A percentile compares a stretch with the other conserved stretches of the same genome.
These are phyloP conservation scores for Lodderomyces orthopsilosis DNA, from an alignment of 1,139 yeast species.

Conservation along the genomic window DNA sequence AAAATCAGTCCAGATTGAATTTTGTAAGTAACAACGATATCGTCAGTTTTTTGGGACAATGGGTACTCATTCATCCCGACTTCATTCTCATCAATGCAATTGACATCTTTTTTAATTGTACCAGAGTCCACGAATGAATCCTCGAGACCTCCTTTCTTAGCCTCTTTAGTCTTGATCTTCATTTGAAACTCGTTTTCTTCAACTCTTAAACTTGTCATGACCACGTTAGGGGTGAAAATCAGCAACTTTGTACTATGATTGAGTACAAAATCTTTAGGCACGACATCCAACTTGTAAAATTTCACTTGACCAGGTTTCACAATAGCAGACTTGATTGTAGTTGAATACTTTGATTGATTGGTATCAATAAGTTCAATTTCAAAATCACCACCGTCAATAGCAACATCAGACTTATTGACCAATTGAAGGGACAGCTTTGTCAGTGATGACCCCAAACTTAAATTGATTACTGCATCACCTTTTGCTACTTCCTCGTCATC, in stretches of 20 bases:
- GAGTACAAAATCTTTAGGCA: constrained; percentile 17
- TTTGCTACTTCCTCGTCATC: background rate
- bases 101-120: background rate
- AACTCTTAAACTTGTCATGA: constrained; percentile 23
- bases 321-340: constrained; percentile 27
- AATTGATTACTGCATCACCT: background rate
- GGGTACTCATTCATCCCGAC: background rate
- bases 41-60: background rate
- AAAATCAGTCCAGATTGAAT: constrained; percentile 34
- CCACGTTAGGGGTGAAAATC: constrained; percentile 20
- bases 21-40: constrained; percentile 23
- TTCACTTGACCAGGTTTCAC: constrained; percentile 30
- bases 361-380: constrained; percentile 24
- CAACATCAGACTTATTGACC: constrained; percentile 23
- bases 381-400: constrained; percentile 31
- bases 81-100: background rate
- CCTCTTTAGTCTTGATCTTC: background rate
- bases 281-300: constrained; percentile 27
- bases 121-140: background rate
- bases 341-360: constrained; percentile 14
- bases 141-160: background rate
- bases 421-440: constrained; percentile 17
- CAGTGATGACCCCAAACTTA: background rate
- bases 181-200: constrained; percentile 13
- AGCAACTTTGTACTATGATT: constrained; percentile 20